phyloP scores from a whole-genome alignment of 768 basidiomycete genomes.

The Leccinum boreale region DNA sequence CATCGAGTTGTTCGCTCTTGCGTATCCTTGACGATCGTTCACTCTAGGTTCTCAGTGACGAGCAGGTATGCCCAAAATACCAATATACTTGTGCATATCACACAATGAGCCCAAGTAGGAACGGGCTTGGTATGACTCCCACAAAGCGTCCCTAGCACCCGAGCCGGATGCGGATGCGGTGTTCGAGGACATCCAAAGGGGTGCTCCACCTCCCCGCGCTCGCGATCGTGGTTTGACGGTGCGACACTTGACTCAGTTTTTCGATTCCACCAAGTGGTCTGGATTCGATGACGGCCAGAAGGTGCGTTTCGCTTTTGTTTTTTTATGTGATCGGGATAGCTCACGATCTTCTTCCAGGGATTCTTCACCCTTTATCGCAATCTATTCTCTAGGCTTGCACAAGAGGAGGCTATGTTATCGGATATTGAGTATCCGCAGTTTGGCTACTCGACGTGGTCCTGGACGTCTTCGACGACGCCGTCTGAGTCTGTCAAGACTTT shows the following conservation, averaged over 20 bases:
- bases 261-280: constrained; percentile 68
- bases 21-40: constrained; percentile 32
- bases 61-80: constrained; percentile 62
- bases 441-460: constrained; percentile 74
- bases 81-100: constrained; percentile 1
- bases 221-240: constrained; percentile 75
- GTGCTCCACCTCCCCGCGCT: constrained; percentile 51
- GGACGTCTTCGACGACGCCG: constrained; percentile 49
- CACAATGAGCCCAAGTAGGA: constrained; percentile 59
- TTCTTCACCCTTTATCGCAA: constrained; percentile 90
- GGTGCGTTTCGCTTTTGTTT: constrained; percentile 37
- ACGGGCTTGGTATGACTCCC: constrained; percentile 97
- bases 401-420: constrained; percentile 62
- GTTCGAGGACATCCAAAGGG: constrained; percentile 80
- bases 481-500: constrained; percentile 63
- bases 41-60: constrained; percentile 88
- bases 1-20: neutral
- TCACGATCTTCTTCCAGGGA: constrained; percentile 45
- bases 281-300: constrained; percentile 61
- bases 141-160: constrained; percentile 74
- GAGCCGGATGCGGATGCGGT: constrained; percentile 83
- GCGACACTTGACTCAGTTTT: constrained; percentile 80
- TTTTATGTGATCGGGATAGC: neutral
- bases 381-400: constrained; percentile 76
- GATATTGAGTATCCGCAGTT: constrained; percentile 72